Base-by-base conservation (phyloP, 2,329 filamentous ascomycete species). In the Botrytis cinerea region DNA sequence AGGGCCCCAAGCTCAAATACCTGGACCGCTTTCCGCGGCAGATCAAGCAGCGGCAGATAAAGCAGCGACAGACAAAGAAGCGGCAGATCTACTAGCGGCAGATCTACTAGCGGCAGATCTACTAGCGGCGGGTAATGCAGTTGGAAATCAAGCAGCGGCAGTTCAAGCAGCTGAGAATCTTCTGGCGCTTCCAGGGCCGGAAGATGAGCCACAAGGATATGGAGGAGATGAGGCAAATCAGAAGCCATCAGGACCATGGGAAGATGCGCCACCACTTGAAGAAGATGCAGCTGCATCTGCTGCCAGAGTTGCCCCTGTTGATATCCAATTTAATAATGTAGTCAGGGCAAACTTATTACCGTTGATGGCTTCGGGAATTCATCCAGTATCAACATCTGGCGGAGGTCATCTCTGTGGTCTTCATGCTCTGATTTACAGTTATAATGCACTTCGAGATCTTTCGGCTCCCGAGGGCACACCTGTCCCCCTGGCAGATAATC, bases 281-380 rank as follows among this genome's bases (percentile, higher is more conserved):
- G 25, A 38, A 18, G 45, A 67, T n/a, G 32, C 32, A 1, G 5
- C 2, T 20, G 63, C 63, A 38, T 4, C 51, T 6, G 63, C 63
- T n/a, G 45, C 63, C 1, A 48, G 32, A 48, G 16, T 0, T 1
- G 43, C 1, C 2, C 62, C 62, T 25, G 1, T 22, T 4, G 20
- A 16, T 25, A 2, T 3, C 9, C 18, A 8, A 1, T 25, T 66
- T 32, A 0, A 2, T 1, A 18, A 35, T 0, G 2, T 66, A 48
- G 43, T 5, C 14, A 46, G n/a, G 5, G 43, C 18, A 25, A 66
- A 51, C 10, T 9, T 51, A 38, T 20, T 48, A 38, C 45, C 63
- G 7, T 1, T 48, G 5, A 7, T 67, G 9, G 66, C 35, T 1
- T n/a, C 66, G 1, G 66, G 66, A 2, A 9, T 57, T 9, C 48